phyloP scores from a whole-genome alignment of 225 moss, liverwort and hornwort species.

The Bryoerythrophyllum caledonicum region DNA sequence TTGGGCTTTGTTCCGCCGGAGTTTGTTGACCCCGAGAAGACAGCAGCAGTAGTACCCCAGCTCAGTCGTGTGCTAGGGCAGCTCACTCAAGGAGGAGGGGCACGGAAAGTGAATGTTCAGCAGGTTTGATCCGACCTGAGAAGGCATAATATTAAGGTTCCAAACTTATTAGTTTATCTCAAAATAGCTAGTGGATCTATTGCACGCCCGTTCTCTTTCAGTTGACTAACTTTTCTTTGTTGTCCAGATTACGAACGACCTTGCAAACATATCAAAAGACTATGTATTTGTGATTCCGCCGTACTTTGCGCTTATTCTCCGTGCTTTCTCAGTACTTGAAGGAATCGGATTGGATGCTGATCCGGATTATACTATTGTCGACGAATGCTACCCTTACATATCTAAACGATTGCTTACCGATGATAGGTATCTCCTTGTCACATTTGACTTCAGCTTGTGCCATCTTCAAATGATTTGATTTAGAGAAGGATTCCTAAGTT shows the following conservation, averaged over 20 bases:
- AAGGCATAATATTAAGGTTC: too few relatives aligned
- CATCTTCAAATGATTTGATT: background rate
- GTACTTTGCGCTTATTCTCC: conserved; percentile 82
- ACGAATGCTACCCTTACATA: conserved; percentile 88
- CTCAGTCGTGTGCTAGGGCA: conserved; percentile 78
- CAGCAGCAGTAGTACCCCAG: conserved; percentile 79
- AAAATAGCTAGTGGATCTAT: background rate
- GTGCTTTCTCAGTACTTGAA: conserved; percentile 90
- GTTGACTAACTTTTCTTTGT: conserved; percentile 12
- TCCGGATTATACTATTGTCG: conserved; percentile 85
- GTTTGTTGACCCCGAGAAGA: conserved; percentile 80
- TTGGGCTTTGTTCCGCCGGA: conserved; percentile 81
- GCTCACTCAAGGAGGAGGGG: conserved; percentile 82
- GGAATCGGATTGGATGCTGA: conserved; percentile 91
- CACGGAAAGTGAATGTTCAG: conserved; percentile 78
- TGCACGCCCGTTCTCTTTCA: background rate
- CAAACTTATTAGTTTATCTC: background rate
- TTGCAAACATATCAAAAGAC: conserved; percentile 80
- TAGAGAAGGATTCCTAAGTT: background rate
- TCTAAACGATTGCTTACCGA: conserved; percentile 85
- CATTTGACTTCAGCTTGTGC: conserved; percentile 14
- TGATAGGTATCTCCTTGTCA: conserved; percentile 63
- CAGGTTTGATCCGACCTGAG: conserved; percentile 50
- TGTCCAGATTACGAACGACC: conserved; percentile 72
- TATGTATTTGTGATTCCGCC: conserved; percentile 92